Base-by-base conservation (phyloP, 2,329 filamentous ascomycete species). In the Dactylonectria macrodidyma region DNA sequence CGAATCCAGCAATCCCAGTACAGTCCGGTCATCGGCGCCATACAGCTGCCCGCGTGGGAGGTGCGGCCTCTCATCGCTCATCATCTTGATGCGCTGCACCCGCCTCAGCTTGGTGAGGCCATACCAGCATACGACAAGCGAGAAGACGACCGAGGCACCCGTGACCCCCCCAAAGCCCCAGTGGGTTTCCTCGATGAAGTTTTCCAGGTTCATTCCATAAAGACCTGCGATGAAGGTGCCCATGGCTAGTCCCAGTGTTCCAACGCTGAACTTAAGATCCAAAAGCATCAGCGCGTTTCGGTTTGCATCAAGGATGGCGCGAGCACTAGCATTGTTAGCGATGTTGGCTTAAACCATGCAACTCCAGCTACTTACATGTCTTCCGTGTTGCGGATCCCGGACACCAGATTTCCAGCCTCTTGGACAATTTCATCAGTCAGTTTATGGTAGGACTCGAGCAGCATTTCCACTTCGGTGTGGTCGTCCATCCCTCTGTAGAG, bases 201-300 rank as follows among this genome's bases (percentile, higher is more conserved):
- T 98, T 79, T 98, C 97, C 71, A 99, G 85, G 84, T 99, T 99
- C 95, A 98, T 98, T 75, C 96, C 96, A 86, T 98, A 99, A n/a
- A 99, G 90, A n/a, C 95, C 95, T 9, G 96, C 97, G 76, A 98
- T 88, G 78, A 98, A 97, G 57, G 96, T 98, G 62, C 96, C 96
- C 78, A 95, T 94, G 62, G 94, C 95, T 55, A 98, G 90, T n/a
- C 95, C 95, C 5, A 99, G 89, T 1, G 96, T 98, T 65, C 95
- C 94, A 67, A 99, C 95, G 78, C 93, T 96, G 84, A 98, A 97
- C 79, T 97, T 97, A 75, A 99, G 91, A 71, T 98, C 96, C 36
- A 98, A 89, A 19, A 99, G 87, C 96, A 99, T 99, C 72, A 99
- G 93, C 9, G 95, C 93, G 84, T 99, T 99, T 73, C 96, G 95